Evolutionary conservation across 2,329 filamentous ascomycete species (phyloP).

Genomic region (Ophiostoma piceae): DNA sequence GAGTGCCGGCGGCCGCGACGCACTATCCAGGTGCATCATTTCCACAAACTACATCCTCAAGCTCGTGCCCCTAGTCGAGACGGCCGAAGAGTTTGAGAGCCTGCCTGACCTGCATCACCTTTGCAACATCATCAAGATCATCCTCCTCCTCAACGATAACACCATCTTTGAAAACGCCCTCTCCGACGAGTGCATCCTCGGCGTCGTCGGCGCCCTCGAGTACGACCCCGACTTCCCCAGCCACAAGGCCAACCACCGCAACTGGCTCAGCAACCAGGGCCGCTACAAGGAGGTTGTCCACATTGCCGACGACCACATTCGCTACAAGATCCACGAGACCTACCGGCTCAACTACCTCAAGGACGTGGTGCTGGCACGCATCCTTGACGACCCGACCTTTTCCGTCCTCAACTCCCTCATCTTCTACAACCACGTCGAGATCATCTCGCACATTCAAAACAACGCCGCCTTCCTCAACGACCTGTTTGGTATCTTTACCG

Average conservation of each 20-base stretch:
- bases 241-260: slow-evolving; percentile 94
- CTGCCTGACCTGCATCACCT: slow-evolving; percentile 79
- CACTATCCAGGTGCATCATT: slow-evolving; percentile 80
- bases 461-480: slow-evolving; percentile 70
- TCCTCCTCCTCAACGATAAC: slow-evolving; percentile 92
- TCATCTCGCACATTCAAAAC: slow-evolving; percentile 86
- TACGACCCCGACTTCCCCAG: slow-evolving; percentile 97
- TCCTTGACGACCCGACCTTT: slow-evolving; percentile 95
- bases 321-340: slow-evolving; percentile 90
- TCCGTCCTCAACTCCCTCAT: slow-evolving; percentile 96
- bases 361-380: slow-evolving; percentile 93
- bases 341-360: slow-evolving; percentile 96
- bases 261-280: slow-evolving; percentile 82
- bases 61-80: slow-evolving; percentile 76
- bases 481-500: slow-evolving; percentile 77
- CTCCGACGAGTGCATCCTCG: slow-evolving; percentile 79
- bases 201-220: slow-evolving; percentile 91
- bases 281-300: slow-evolving; percentile 94
- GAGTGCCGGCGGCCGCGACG: slow-evolving; percentile 72
- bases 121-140: slow-evolving; percentile 96
- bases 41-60: slow-evolving; percentile 81
- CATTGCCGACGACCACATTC: slow-evolving; percentile 76
- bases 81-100: slow-evolving; percentile 88
- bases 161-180: slow-evolving; percentile 92
- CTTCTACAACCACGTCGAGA: slow-evolving; percentile 98